A percentile compares a stretch with the other conserved stretches of the same genome.
Conservation (phyloP, 2,329 filamentous ascomycete genomes). For the Cytospora piceicola region DNA sequence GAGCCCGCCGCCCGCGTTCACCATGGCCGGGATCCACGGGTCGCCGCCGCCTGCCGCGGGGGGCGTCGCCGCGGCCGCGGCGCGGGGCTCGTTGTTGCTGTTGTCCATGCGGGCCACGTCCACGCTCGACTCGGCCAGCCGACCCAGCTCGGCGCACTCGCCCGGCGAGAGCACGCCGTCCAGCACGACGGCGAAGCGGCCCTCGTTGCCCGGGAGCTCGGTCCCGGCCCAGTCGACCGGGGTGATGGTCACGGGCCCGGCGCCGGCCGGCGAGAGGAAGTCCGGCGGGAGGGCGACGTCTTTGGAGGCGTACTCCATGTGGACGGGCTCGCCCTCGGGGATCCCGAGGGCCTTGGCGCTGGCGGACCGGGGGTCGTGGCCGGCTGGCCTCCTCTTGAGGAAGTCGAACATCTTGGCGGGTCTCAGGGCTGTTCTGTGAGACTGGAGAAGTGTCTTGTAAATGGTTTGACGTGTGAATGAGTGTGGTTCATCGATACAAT, state of each 20-base stretch:
- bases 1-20: conserved; percentile 66
- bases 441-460: too few relatives aligned
- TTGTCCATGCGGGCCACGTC: conserved; percentile 46
- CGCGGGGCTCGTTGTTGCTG: too few relatives aligned
- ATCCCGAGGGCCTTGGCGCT: conserved; percentile 21
- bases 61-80: too few relatives aligned
- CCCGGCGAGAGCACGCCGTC: conserved; percentile 64
- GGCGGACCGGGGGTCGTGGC: conserved; percentile 19
- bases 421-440: not conserved
- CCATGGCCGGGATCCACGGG: conserved; percentile 68
- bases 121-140: conserved; percentile 55
- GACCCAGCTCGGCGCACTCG: conserved; percentile 64
- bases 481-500: too few relatives aligned
- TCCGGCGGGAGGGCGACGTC: conserved; percentile 46
- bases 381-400: not conserved
- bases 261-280: conserved; percentile 49
- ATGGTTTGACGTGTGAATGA: too few relatives aligned
- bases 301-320: conserved; percentile 38
- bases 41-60: too few relatives aligned
- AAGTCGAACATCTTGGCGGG: conserved; percentile 20
- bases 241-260: conserved; percentile 48
- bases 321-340: conserved; percentile 20
- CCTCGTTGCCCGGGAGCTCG: conserved; percentile 55
- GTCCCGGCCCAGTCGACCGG: conserved; percentile 59
- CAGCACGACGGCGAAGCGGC: conserved; percentile 62